Base-by-base conservation (phyloP, 306 rosid species). In the Pyrus bretschneideri region DNA sequence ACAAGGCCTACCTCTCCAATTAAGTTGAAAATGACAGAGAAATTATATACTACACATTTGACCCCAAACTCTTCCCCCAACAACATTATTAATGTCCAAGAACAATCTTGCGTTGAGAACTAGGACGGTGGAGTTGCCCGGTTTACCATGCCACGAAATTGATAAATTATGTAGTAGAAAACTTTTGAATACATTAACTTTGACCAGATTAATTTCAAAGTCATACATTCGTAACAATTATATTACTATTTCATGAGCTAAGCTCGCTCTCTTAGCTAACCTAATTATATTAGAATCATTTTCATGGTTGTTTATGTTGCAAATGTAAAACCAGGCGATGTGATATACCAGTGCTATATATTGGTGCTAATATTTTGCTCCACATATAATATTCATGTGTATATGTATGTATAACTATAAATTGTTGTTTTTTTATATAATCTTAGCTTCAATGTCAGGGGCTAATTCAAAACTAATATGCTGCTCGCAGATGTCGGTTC, bases 401-500 rank as follows among this genome's bases (percentile, higher is more conserved):
- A 21, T 9, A 21, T 57, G 3, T 57, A 10, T n/a, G 5, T 10
- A 57, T 40, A 9, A 3, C 22, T 58, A 11, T 22, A 58, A 57
- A n/a, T 9, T 49, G 54, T 49, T 49, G 45, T 49, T 49, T 17
- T 49, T 49, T 14, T 4, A 5, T 54, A 54, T 54, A 54, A 59
- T 59, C 27, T 17, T 57, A 40, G 58, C 40, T 40, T 59, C 15
- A 60, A 27, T 25, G 40, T 59, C 19, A 59, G 40, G 17, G 33
- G 58, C 40, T 59, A 60, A 27, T 73, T 59, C 69, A 73, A 73
- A 73, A 72, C 38, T 22, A 72, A 60, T 23, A 29, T 42, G 29
- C 23, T 22, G 27, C 25, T 59, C 11, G 11, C 40, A 38, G 2
- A 38, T 59, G 42, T 73, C 27, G 42, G 33, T 42, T 73, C 25